Conservation (phyloP, 495 filamentous ascomycete genomes). For the Penicillium dipodomyicola region DNA sequence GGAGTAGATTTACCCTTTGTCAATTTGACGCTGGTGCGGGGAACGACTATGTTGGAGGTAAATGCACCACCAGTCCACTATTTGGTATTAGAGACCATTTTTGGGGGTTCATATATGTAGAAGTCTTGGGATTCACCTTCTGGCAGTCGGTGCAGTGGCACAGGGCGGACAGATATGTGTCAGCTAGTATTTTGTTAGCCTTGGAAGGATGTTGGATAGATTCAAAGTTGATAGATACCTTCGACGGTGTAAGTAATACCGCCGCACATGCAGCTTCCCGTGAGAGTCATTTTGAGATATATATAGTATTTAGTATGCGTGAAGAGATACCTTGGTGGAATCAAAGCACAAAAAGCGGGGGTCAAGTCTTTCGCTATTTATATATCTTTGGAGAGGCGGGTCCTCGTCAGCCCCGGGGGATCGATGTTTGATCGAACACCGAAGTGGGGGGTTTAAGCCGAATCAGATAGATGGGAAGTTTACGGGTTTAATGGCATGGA, state of each 20-base stretch:
- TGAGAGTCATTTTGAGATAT: conserved; percentile 30
- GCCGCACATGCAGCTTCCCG: conserved; percentile 45
- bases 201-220: background rate
- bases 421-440: conserved; percentile 11
- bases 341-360: conserved; percentile 11
- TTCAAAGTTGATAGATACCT: conserved; percentile 16
- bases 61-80: conserved; percentile 49
- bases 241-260: conserved; percentile 35
- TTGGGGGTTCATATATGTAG: background rate
- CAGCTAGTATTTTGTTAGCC: conserved; percentile 19
- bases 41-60: conserved; percentile 49
- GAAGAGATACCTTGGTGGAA: conserved; percentile 27
- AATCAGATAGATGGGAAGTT: background rate
- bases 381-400: too few relatives aligned
- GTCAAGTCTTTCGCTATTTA: too few relatives aligned
- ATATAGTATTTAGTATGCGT: background rate
- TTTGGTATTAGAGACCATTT: background rate
- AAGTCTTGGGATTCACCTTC: conserved; percentile 28
- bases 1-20: conserved; percentile 34
- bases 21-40: conserved; percentile 39
- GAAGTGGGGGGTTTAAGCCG: background rate
- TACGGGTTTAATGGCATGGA: background rate
- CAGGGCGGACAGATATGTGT: conserved; percentile 36
- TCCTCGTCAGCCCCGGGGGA: too few relatives aligned
- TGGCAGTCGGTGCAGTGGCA: conserved; percentile 53